Evolutionary conservation across 495 filamentous ascomycete species (phyloP), one percentile per base, ranked within the genome.

Genomic region (Cudoniella acicularis): DNA sequence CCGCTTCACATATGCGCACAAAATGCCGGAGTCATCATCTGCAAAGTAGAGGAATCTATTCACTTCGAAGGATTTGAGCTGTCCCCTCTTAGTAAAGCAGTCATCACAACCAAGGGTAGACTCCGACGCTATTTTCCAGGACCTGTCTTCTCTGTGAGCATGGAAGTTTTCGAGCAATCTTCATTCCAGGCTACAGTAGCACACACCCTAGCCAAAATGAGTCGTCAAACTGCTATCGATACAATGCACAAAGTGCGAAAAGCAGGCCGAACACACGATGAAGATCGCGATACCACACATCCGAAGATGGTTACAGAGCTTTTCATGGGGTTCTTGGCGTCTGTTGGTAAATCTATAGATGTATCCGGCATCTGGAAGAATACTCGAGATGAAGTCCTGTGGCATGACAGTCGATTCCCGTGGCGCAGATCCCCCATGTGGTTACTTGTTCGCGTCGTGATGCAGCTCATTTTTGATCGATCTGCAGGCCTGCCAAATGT

Each of bases 301-400:
- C 85, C 85, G 0, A 71, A 69, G 18, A 72, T 87, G 18, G 70
- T 87, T 17, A 84, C 82, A 0, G 78, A 83, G 26, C 67, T 86
- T 49, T 64, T 90, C 6, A 72, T 71, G 2, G 72, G 72, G 0
- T 64, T 82, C 24, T 57, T 89, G 6, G 60, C 64, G 2, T 76
- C 75, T 3, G 47, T 77, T 1, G 82, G 80, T 1, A n/a, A 40
- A 0, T 58, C 59, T 4, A 49, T 67, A 0, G 54, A 69, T 0
- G 66, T 70, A 0, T 3, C 49, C 3, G 68, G 72, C 1, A 72
- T 87, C 4, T 49, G 57, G n/a, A 89, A 88, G 63, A 73, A 78
- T 49, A 87, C 80, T 16, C 75, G 82, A 10, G 84, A 89, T 52
- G 82, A 87, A 23, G 79, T 87, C 0, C 46, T 80, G 22, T 87